Evolutionary conservation across 2,329 filamentous ascomycete species (phyloP).

Genomic region (Colletotrichum tofieldiae): DNA sequence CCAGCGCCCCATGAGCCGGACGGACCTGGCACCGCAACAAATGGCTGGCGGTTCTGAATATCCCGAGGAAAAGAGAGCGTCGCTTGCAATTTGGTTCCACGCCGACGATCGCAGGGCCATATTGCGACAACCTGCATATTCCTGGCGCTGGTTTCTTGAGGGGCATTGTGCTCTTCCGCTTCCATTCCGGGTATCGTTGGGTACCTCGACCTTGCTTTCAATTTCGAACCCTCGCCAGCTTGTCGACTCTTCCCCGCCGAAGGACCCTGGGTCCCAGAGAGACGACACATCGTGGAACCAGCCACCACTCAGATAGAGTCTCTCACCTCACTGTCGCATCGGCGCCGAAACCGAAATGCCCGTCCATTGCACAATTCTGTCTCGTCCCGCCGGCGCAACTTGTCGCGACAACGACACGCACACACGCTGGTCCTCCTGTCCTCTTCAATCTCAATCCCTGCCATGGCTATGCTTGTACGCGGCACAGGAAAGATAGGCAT

Average conservation of each 20-base stretch:
- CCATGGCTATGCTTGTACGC: conserved; percentile 32
- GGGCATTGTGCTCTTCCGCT: conserved; percentile 22
- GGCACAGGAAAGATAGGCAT: conserved; percentile 28
- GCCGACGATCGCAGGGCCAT: conserved; percentile 37
- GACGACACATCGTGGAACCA: conserved; percentile 28
- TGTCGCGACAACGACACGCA: conserved; percentile 6
- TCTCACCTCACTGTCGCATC: conserved; percentile 9
- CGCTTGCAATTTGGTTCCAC: conserved; percentile 33
- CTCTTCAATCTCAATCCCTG: conserved; percentile 29
- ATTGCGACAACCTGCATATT: conserved; percentile 42
- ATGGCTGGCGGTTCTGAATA: conserved; percentile 31
- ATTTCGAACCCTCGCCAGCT: conserved; percentile 2
- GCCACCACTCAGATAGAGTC: conserved; percentile 39
- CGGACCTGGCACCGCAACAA: conserved; percentile 14
- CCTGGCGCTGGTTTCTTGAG: conserved; percentile 25
- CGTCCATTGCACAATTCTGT: conserved; percentile 22
- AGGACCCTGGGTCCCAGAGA: conserved; percentile 25
- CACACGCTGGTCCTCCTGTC: conserved; percentile 24
- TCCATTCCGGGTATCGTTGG: conserved; percentile 6
- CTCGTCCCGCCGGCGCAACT: conserved; percentile 10
- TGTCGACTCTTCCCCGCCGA: conserved; percentile 13
- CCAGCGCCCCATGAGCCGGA: conserved; percentile 6
- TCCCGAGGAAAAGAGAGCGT: conserved; percentile 21
- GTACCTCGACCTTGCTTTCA: conserved; percentile 23
- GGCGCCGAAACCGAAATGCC: conserved; percentile 21